Evolutionary conservation across 1,284 basidiomycete genomes (phyloP).

Genomic region (Volvariella surrecta): DNA sequence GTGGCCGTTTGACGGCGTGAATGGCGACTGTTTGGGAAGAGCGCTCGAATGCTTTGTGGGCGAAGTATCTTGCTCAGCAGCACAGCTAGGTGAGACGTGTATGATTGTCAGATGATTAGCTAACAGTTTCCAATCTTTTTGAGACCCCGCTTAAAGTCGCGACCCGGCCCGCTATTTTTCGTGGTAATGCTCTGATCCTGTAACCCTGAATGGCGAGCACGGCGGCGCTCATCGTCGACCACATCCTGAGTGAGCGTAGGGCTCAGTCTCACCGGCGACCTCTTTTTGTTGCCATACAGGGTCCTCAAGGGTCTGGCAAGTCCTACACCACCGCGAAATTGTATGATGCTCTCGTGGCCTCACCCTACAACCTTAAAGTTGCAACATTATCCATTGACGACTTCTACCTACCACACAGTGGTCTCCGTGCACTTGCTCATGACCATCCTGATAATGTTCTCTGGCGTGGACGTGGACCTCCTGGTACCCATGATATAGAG

Average conservation of each 20-base stretch:
- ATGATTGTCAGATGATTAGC: too few relatives aligned
- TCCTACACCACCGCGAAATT: slow-evolving; percentile 59
- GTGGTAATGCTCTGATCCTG: too few relatives aligned
- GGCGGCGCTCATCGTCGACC: slow-evolving; percentile 27
- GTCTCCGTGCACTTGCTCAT: slow-evolving; percentile 43
- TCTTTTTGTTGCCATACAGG: slow-evolving; percentile 76
- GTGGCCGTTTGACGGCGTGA: slow-evolving; percentile 13
- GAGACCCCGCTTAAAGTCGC: too few relatives aligned
- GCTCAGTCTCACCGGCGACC: slow-evolving; percentile 24
- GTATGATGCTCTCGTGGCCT: slow-evolving; percentile 35
- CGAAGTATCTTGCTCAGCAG: too few relatives aligned
- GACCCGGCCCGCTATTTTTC: too few relatives aligned
- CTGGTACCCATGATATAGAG: slow-evolving; percentile 78
- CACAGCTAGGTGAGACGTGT: too few relatives aligned
- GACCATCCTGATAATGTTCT: slow-evolving; percentile 54
- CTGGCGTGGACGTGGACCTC: slow-evolving; percentile 73
- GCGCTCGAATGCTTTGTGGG: neutral
- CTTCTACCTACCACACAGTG: slow-evolving; percentile 69
- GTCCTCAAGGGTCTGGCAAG: slow-evolving; percentile 84
- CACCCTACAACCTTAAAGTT: slow-evolving; percentile 46
- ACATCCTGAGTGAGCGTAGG: slow-evolving; percentile 32
- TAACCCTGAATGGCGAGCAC: neutral
- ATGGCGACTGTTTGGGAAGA: slow-evolving; percentile 7
- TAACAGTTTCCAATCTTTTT: too few relatives aligned
- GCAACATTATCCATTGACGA: slow-evolving; percentile 80